Evolutionary conservation across 345 rosid species (phyloP).

Genomic region (Aurinia saxatilis): DNA sequence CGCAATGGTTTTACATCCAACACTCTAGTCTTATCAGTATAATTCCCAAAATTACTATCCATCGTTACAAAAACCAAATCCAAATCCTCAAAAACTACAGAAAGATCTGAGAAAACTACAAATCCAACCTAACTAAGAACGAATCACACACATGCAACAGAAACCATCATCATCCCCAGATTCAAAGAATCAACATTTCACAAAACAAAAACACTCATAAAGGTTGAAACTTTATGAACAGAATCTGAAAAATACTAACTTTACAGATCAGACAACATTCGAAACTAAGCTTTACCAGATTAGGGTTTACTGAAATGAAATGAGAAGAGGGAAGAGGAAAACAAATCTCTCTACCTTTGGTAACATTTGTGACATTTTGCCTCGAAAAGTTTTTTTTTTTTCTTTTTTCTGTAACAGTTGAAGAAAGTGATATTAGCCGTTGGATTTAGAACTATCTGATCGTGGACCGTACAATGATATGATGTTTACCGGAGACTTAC

Average conservation of each 20-base stretch:
- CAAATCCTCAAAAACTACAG: not conserved
- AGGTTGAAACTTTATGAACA: not conserved
- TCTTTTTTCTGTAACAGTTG: not conserved
- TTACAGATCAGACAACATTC: not conserved
- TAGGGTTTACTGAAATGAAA: constrained; percentile 12
- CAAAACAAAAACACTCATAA: not conserved
- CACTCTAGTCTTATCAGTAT: constrained; percentile 53
- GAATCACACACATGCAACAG: constrained; percentile 14
- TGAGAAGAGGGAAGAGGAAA: constrained; percentile 16
- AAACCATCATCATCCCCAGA: constrained; percentile 9
- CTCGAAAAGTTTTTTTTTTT: no score
- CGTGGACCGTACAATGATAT: not conserved
- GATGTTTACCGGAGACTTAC: constrained; percentile 3
- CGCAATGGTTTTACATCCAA: constrained; percentile 77
- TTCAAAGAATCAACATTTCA: not conserved
- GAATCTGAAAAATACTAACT: constrained; percentile 1
- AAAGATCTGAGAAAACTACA: constrained; percentile 10
- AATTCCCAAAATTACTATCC: constrained; percentile 41
- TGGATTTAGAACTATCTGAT: not conserved
- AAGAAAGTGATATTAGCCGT: not conserved
- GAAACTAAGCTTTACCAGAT: not conserved
- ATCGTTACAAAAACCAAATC: constrained; percentile 10
- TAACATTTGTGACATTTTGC: not conserved
- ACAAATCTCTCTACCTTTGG: not conserved
- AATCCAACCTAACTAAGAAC: not conserved